Evolutionary conservation across 1,284 basidiomycete species (phyloP).

Genomic region (Moesziomyces parantarcticus): DNA sequence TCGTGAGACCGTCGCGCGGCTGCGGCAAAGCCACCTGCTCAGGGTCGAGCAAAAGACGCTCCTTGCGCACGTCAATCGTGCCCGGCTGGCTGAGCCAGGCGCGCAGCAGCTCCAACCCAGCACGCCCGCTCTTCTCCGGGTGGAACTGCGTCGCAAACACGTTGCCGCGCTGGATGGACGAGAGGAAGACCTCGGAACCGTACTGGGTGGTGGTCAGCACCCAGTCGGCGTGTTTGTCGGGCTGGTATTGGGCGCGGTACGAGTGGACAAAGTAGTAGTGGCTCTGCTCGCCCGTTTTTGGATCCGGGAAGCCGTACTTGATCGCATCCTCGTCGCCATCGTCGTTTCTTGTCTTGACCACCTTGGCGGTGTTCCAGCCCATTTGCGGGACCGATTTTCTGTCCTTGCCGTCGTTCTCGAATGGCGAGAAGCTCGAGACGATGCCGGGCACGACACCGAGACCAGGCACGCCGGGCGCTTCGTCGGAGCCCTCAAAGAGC

Average conservation of each 20-base stretch:
- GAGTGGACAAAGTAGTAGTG: conserved; percentile 93
- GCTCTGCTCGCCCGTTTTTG: conserved; percentile 73
- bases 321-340: conserved; percentile 34
- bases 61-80: conserved; percentile 29
- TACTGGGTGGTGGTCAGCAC: conserved; percentile 90
- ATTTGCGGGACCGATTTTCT: conserved; percentile 94
- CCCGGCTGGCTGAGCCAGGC: conserved; percentile 79
- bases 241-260: conserved; percentile 78
- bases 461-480: conserved; percentile 57
- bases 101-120: conserved; percentile 83
- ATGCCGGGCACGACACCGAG: conserved; percentile 64
- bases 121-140: conserved; percentile 96
- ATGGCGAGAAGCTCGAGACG: conserved; percentile 49
- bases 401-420: conserved; percentile 53
- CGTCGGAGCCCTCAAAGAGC: conserved; percentile 83
- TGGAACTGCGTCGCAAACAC: conserved; percentile 97
- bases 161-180: conserved; percentile 83
- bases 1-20: conserved; percentile 72
- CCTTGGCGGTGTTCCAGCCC: conserved; percentile 79
- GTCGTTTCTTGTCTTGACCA: conserved; percentile 47
- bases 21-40: conserved; percentile 67
- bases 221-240: conserved; percentile 73
- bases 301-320: conserved; percentile 49
- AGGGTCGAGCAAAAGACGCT: conserved; percentile 51
- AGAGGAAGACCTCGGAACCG: conserved; percentile 90